Base-by-base conservation (phyloP, 2,329 filamentous ascomycete genomes). In the Pyrenochaeta sp. region DNA sequence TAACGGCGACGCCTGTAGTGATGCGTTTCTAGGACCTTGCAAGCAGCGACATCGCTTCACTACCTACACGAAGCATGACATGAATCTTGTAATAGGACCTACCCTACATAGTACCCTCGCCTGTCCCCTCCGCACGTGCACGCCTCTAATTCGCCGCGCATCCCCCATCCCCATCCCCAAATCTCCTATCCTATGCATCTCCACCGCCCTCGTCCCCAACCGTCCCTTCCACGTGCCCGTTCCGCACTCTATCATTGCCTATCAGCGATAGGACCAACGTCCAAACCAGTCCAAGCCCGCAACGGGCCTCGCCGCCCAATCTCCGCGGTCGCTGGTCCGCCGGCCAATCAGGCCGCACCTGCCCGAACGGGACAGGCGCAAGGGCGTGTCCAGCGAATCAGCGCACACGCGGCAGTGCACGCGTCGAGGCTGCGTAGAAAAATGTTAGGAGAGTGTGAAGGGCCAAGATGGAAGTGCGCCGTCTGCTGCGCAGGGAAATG, bases 231-330 rank as follows among this genome's bases (percentile, higher is more conserved):
- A 36, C 34, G 34, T 36, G 34, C 18, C 6, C 13, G 9, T 10
- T 20, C 15, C 23, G 10, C 3, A 4, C 13, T 10, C 10, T 36
- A 26, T 27, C 21, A 26, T 36, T 36, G 34, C 10, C 10, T 36
- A 26, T 27, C 21, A 26, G 26, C 27, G 34, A 36, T 27, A 36
- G 32, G 32, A 24, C n/a, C 5, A 6, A 6, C 5, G 10, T 13
- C 24, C 11, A 27, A 27, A 27, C 8, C 13, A 30, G 11, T 7
- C 18, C 31, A 3, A 5, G 5, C 6, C 7, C 21, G 7, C 19
- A 21, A 10, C 34, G 34, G 34, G 6, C 9, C 13, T 19, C 34
- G 23, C 34, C 34, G 34, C 23, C 14, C 22, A 36, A 36, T 36
- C 22, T 36, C 32, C 34, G 23, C 13, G 7, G 14, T n/a, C 8